Percentiles rank a stretch among this genome's conserved stretches.
Conservation (phyloP, 306 rosid genomes). For the Sesbania bispinosa region DNA sequence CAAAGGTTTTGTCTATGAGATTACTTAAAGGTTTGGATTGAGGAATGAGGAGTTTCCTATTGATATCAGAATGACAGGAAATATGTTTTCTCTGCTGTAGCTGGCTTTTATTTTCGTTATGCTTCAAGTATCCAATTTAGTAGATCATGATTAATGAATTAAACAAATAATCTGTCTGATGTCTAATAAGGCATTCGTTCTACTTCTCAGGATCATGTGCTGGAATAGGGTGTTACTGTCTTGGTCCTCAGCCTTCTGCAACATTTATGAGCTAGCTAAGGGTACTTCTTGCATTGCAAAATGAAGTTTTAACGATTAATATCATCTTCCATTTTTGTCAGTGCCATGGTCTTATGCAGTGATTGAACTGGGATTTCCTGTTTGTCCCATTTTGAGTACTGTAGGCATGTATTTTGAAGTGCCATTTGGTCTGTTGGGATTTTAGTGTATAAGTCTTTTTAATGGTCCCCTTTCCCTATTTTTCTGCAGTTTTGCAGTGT, state of each 20-base stretch:
- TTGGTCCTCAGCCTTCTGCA: conserved; percentile 9
- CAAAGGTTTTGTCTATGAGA: background rate
- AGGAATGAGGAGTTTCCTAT: background rate
- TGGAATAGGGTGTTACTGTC: conserved; percentile 10
- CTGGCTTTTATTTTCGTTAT: conserved; percentile 7
- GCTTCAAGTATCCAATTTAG: background rate
- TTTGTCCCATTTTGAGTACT: conserved; percentile 9
- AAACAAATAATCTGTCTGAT: background rate
- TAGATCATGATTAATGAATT: background rate
- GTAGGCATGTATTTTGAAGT: conserved; percentile 7
- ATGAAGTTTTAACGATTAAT: background rate
- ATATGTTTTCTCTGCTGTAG: background rate
- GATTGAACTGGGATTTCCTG: conserved; percentile 21
- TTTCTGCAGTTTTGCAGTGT: background rate
- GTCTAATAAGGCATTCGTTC: conserved; percentile 16
- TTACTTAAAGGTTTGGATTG: background rate
- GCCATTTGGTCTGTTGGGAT: too few relatives aligned
- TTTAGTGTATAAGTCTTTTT: too few relatives aligned
- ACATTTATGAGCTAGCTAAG: conserved; percentile 15
- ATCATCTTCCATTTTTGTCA: conserved; percentile 24
- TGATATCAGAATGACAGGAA: background rate
- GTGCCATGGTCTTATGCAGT: background rate
- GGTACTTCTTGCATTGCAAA: conserved; percentile 12
- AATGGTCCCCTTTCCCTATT: background rate
- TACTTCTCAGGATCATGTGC: conserved; percentile 30